Evolutionary conservation across 1,139 yeast species (phyloP).

Genomic region (Spathaspora jeffriesii): DNA sequence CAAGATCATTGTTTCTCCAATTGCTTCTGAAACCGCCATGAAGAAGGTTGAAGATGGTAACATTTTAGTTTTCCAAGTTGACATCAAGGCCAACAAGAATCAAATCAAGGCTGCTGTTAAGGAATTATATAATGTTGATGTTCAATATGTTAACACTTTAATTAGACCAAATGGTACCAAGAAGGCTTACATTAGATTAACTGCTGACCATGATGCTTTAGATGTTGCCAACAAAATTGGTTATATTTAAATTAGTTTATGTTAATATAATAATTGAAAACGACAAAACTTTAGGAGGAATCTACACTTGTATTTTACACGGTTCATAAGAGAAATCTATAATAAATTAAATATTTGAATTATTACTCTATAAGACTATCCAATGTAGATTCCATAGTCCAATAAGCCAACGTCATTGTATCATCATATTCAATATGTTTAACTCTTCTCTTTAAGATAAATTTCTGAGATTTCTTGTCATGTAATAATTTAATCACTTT

Average conservation of each 20-base stretch:
- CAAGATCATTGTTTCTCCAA: conserved; percentile 94
- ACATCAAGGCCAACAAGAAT: conserved; percentile 94
- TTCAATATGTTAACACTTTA: conserved; percentile 91
- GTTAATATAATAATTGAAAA: conserved; percentile 1
- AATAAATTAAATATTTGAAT: too few species aligned
- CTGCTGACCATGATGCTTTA: conserved; percentile 99
- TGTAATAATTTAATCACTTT: conserved; percentile 8
- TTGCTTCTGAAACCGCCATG: conserved; percentile 98
- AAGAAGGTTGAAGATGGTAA: conserved; percentile 99
- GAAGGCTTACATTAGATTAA: conserved; percentile 99
- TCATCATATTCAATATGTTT: conserved; percentile 5
- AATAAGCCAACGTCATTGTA: conserved; percentile 3
- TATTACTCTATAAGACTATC: conserved; percentile 5
- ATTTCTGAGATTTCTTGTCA: neutral
- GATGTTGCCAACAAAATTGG: conserved; percentile 99
- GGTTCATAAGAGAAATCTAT: neutral
- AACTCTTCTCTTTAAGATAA: conserved; percentile 3
- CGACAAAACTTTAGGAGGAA: neutral
- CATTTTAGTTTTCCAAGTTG: conserved; percentile 99
- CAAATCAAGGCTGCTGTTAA: conserved; percentile 98
- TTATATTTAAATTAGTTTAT: conserved; percentile 63
- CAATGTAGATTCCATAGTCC: conserved; percentile 8
- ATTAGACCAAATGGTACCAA: conserved; percentile 99
- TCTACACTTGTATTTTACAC: conserved; percentile 3
- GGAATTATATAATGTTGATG: conserved; percentile 98